These are phyloP conservation scores for Prototheca cutis DNA, from an alignment of 163 green algal species.

Conservation along the genomic window DNA sequence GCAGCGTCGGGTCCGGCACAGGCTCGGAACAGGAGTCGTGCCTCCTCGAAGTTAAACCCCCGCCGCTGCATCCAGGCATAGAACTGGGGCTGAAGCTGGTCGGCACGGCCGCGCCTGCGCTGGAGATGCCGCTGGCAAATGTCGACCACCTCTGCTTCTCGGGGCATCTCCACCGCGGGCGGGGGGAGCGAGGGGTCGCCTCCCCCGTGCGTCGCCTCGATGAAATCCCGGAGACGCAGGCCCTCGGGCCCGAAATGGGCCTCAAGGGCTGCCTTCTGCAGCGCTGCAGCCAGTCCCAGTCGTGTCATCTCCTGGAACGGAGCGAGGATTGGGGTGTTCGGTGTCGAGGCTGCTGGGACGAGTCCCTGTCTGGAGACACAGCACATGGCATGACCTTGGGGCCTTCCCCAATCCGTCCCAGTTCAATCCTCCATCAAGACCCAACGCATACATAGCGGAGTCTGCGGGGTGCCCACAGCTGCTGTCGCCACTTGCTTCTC, in stretches of 20 bases:
- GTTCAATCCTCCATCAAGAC: no score
- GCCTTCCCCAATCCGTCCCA: no score
- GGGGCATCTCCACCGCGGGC: neutral
- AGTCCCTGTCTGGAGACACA: no score
- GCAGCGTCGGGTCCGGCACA: neutral
- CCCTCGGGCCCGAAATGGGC: conserved; percentile 20
- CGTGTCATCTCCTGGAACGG: neutral
- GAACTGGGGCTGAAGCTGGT: neutral
- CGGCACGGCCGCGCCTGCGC: conserved; percentile 2
- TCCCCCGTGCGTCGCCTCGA: conserved; percentile 16
- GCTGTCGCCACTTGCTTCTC: conserved; percentile 43
- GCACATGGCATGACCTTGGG: no score
- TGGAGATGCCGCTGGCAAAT: neutral
- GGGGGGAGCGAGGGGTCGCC: no score
- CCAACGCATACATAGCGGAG: conserved; percentile 14
- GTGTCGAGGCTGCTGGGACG: no score
- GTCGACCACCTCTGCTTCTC: neutral
- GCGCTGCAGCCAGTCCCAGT: neutral
- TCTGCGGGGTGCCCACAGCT: conserved; percentile 21
- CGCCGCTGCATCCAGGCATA: neutral
- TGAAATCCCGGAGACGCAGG: conserved; percentile 13
- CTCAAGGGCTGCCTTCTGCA: conserved; percentile 4
- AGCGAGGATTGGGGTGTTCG: no score
- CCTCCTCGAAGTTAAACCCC: neutral
- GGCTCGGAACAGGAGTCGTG: neutral